Conservation (phyloP, 1,139 yeast species). For the Scheffersomyces titani region DNA sequence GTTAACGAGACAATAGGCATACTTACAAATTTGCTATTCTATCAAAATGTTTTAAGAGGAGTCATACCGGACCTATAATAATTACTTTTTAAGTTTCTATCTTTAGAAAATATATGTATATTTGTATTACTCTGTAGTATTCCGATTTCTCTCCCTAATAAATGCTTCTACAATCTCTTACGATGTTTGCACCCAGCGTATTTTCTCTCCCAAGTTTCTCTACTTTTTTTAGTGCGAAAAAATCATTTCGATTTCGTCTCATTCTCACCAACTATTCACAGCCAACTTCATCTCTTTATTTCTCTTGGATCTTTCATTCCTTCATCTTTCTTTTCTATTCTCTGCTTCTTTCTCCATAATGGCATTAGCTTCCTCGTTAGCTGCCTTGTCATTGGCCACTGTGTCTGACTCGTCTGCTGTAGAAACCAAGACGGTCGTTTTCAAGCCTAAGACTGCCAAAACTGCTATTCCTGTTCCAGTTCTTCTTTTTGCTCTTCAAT, state of each 20-base stretch:
- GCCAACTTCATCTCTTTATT: too few relatives aligned
- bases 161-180: too few relatives aligned
- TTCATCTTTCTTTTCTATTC: neutral
- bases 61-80: too few relatives aligned
- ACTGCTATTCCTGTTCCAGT: slow-evolving; percentile 81
- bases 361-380: slow-evolving; percentile 64
- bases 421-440: slow-evolving; percentile 73
- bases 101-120: too few relatives aligned
- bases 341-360: slow-evolving; percentile 19
- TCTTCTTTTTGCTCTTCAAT: slow-evolving; percentile 72
- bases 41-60: too few relatives aligned
- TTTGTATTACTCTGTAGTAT: too few relatives aligned
- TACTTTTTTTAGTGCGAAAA: neutral
- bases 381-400: slow-evolving; percentile 55
- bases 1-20: too few relatives aligned
- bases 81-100: too few relatives aligned
- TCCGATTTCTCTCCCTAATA: neutral
- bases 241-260: neutral
- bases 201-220: neutral
- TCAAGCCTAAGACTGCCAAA: slow-evolving; percentile 91
- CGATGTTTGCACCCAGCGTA: too few relatives aligned
- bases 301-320: neutral
- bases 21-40: too few relatives aligned
- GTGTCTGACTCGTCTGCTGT: slow-evolving; percentile 42
- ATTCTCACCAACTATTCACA: neutral